phyloP scores from a whole-genome alignment of 768 basidiomycete genomes.

The Phanerochaete sordida region DNA sequence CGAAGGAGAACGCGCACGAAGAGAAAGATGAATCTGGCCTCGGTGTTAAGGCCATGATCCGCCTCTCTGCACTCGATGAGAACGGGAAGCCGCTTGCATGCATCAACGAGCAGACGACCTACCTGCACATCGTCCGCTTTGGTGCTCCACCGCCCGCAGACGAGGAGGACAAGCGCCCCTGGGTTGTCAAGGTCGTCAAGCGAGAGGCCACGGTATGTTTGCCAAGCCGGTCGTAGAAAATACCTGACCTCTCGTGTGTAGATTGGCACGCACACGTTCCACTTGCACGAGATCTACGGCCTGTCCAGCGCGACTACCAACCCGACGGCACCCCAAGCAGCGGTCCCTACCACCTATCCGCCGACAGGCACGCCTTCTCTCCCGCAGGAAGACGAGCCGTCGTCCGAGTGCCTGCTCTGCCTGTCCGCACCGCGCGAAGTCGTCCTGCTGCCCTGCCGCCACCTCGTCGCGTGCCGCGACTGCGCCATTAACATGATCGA shows the following conservation, averaged over 20 bases:
- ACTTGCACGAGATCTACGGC: slow-evolving; percentile 93
- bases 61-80: slow-evolving; percentile 77
- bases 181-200: slow-evolving; percentile 92
- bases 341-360: slow-evolving; percentile 40
- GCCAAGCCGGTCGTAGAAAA: slow-evolving; percentile 1
- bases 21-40: slow-evolving; percentile 45
- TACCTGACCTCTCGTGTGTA: slow-evolving; percentile 24
- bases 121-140: slow-evolving; percentile 78
- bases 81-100: slow-evolving; percentile 63
- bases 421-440: slow-evolving; percentile 87
- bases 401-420: slow-evolving; percentile 89
- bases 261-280: slow-evolving; percentile 94
- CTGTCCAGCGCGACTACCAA: slow-evolving; percentile 43
- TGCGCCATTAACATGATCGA: slow-evolving; percentile 98
- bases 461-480: slow-evolving; percentile 93
- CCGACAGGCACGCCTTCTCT: slow-evolving; percentile 30
- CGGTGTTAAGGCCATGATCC: slow-evolving; percentile 77
- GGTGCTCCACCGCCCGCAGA: slow-evolving; percentile 37
- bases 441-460: slow-evolving; percentile 88
- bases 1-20: slow-evolving; percentile 27
- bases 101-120: slow-evolving; percentile 85
- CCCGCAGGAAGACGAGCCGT: slow-evolving; percentile 61
- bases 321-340: slow-evolving; percentile 36
- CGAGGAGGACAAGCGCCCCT: slow-evolving; percentile 59
- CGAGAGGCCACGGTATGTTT: slow-evolving; percentile 75